Percentiles rank a stretch among this genome's conserved stretches.
These are phyloP conservation scores for Rosa multiflora DNA, from an alignment of 306 rosid genomes.

Conservation along the genomic window DNA sequence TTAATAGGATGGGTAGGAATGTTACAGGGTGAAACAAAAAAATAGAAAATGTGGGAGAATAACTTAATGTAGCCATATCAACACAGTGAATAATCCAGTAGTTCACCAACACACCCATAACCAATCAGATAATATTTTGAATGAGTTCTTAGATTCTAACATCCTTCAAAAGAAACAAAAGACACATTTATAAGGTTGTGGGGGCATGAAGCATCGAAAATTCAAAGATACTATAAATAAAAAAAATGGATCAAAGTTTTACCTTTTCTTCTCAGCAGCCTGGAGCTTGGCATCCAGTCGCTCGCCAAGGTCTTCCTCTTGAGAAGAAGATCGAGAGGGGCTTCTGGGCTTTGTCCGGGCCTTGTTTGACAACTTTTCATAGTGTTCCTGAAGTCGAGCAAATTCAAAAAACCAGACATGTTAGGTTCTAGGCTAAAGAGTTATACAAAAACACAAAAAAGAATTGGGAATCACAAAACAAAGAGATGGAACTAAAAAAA, in stretches of 20 bases:
- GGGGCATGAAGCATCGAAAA: background rate
- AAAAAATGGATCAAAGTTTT: background rate
- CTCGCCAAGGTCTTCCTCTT: conserved; percentile 78
- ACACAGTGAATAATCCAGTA: background rate
- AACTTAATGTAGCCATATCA: background rate
- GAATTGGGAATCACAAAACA: background rate
- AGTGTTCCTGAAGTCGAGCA: conserved; percentile 56
- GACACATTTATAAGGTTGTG: conserved; percentile 1
- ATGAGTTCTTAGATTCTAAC: background rate
- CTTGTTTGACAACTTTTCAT: conserved; percentile 76
- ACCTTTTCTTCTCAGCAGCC: conserved; percentile 96
- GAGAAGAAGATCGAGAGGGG: conserved; percentile 62
- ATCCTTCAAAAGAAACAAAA: background rate
- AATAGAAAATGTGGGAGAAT: background rate
- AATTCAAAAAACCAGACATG: background rate
- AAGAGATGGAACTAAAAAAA: too few relatives aligned
- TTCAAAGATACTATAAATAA: background rate
- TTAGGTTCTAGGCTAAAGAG: background rate
- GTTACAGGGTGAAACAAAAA: background rate
- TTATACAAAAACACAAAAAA: too few relatives aligned
- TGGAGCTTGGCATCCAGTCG: conserved; percentile 88
- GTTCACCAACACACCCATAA: background rate
- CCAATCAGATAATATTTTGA: background rate
- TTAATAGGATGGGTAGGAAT: background rate
- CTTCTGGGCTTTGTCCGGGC: conserved; percentile 87